Conservation (phyloP, 371 early-diverging fungal genomes). For the Mucor plumbeus region DNA sequence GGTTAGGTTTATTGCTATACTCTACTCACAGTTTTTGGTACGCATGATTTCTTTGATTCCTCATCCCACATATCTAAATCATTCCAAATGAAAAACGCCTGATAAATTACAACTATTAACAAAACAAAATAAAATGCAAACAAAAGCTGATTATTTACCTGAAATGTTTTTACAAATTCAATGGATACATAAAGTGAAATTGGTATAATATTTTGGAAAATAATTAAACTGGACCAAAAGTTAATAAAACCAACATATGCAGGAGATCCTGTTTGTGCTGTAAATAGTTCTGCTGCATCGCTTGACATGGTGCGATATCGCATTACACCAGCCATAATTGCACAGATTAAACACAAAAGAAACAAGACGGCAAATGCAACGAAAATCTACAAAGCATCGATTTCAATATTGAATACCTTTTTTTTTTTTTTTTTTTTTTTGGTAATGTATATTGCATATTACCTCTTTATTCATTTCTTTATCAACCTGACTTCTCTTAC, state of each 20-base stretch:
- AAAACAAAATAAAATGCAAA: background rate
- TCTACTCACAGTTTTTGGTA: slow-evolving; percentile 68
- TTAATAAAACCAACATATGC: slow-evolving; percentile 60
- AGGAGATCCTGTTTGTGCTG: slow-evolving; percentile 39
- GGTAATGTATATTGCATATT: slow-evolving; percentile 39
- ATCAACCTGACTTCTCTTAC: slow-evolving; percentile 91
- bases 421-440: too few species aligned
- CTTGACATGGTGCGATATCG: slow-evolving; percentile 38
- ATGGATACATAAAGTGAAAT: slow-evolving; percentile 96
- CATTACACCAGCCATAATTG: slow-evolving; percentile 66
- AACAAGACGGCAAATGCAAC: slow-evolving; percentile 82
- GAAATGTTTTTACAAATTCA: slow-evolving; percentile 83
- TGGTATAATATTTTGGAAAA: slow-evolving; percentile 96
- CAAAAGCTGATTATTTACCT: slow-evolving; percentile 62
- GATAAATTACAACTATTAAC: slow-evolving; percentile 18
- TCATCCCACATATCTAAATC: slow-evolving; percentile 88
- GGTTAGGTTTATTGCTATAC: background rate
- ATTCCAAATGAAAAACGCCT: slow-evolving; percentile 86
- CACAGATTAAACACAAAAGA: slow-evolving; percentile 74
- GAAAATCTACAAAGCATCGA: slow-evolving; percentile 47
- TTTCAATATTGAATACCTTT: too few species aligned
- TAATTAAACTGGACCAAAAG: slow-evolving; percentile 81
- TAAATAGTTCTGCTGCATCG: slow-evolving; percentile 38
- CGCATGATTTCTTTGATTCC: slow-evolving; percentile 67
- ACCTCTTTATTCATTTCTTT: slow-evolving; percentile 88